Percentiles rank a stretch among this genome's conserved stretches.
phyloP scores from a whole-genome alignment of 1,139 yeast genomes.

The Candida frijolesensis region DNA sequence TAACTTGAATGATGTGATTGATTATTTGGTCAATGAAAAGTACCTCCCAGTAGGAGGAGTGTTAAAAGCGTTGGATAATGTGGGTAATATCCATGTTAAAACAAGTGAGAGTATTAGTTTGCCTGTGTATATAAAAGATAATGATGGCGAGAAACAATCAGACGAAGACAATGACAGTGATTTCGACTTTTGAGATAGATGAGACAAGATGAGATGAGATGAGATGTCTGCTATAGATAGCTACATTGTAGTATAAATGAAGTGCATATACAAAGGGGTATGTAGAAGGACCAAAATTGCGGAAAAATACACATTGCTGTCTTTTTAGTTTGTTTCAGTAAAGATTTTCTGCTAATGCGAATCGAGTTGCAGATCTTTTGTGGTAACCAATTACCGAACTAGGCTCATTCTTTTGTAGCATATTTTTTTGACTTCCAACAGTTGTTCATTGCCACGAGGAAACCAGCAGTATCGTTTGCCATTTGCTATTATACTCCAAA shows the following conservation, averaged over 20 bases:
- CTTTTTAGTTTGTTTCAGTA: not conserved
- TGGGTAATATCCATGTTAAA: constrained; percentile 58
- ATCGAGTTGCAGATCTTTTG: no score
- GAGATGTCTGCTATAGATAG: no score
- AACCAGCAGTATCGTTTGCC: no score
- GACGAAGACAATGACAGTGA: constrained; percentile 29
- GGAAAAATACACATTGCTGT: not conserved
- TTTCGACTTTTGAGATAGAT: constrained; percentile 25
- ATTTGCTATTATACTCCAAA: no score
- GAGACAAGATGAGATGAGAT: no score
- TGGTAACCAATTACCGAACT: no score
- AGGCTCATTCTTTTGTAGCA: no score
- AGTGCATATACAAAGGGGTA: no score
- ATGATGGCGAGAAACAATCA: constrained; percentile 19
- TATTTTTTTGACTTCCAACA: no score
- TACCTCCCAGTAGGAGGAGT: constrained; percentile 63
- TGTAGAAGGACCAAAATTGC: not conserved
- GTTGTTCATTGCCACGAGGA: no score
- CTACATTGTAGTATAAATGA: not conserved
- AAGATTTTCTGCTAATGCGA: not conserved
- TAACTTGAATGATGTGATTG: constrained; percentile 58
- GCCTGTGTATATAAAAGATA: constrained; percentile 29
- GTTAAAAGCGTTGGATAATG: constrained; percentile 39
- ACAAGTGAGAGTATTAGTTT: constrained; percentile 66
- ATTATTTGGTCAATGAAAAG: constrained; percentile 50